Evolutionary conservation across 1,284 basidiomycete species (phyloP), one percentile per base, ranked within the genome.

Genomic region (Anthracocystis panici-leucophaei): DNA sequence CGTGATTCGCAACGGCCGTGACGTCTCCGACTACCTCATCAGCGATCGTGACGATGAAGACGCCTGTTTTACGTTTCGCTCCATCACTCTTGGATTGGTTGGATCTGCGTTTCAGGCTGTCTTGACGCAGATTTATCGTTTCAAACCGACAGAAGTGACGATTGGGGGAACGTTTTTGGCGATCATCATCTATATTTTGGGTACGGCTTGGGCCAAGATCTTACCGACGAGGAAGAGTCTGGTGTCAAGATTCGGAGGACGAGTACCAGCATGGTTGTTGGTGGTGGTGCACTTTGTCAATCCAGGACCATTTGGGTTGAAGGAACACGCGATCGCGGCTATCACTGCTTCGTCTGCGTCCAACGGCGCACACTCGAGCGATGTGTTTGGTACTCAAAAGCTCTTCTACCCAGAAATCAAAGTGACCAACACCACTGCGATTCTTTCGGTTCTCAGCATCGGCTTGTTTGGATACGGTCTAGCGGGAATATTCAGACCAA

Each of bases 391-490:
- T 16, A 69, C 59, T 20, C 61, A 77, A 25, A 63, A 71, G 66
- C 64, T 79, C 14, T 79, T 74, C 41, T 79, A 79, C 56, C 29
- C 44, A 1, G 54, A 57, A 5, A 57, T 53, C n/a, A 40, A 52
- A 0, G 53, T 77, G 21, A 50, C 44, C 11, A 46, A 53, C n/a
- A 51, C 88, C 0, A 91, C 90, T 0, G 90, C 90, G 3, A 86
- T 91, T 21, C 87, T 91, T 8, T 88, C 89, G 0, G 90, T 89
- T 0, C 89, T 91, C 82, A 91, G 90, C 0, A 90, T 90, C 1
- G 89, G 89, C 1, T 88, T 89, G 70, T 90, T 91, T 77, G 91
- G 91, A 85, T 91, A 90, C 75, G 90, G 90, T 9, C 84, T 91
- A 2, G 88, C 90, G 29, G 64, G 70, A 0, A 23, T 79, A 4